Base-by-base conservation (phyloP, 2,329 filamentous ascomycete genomes). In the Hymenoscyphus fructigenus region DNA sequence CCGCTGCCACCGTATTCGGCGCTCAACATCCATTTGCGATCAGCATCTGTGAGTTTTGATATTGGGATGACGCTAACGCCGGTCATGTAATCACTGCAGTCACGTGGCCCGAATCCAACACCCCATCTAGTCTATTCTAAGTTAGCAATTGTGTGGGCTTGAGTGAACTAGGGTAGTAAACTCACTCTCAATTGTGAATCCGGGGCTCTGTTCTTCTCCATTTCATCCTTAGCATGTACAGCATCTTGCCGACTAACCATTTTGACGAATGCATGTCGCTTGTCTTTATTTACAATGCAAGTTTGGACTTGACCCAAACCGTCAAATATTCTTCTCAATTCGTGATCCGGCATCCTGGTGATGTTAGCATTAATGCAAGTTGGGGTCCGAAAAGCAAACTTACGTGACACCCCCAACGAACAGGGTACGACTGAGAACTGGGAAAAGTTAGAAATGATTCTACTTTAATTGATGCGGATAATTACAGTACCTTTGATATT, bases 191-290 rank as follows among this genome's bases (percentile, higher is more conserved):
- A 63, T 53, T 69, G 68, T 44, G 91, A 85, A 60, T 92, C 90
- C 5, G 89, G 84, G 65, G 88, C 85, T 68, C 90, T 87, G 67
- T 88, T 86, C 61, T 88, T 88, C 76, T 97, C 93, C 88, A 98
- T 97, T 60, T 88, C 91, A 44, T 90, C 86, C 76, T 96, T 96
- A 60, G 95, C 95, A 67, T 78, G 82, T 65, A 96, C 85, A 15
- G 95, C 94, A 77, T 97, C 92, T 67, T 87, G 84, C 44, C 96
- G 92, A 68, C 87, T 95, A 70, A 95, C 86, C 95, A 99, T 99
- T 80, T 99, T 99, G 74, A 99, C 94, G 76, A 99, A 99, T 5
- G 95, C 95, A 78, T 99, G 95, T 20, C 95, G 91, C 80, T 98
- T 99, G 75, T 99, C 95, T 74, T 92, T 91, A 80, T 99, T 98